phyloP scores from a whole-genome alignment of 2,329 filamentous ascomycete genomes.

The Endothia cerciana region DNA sequence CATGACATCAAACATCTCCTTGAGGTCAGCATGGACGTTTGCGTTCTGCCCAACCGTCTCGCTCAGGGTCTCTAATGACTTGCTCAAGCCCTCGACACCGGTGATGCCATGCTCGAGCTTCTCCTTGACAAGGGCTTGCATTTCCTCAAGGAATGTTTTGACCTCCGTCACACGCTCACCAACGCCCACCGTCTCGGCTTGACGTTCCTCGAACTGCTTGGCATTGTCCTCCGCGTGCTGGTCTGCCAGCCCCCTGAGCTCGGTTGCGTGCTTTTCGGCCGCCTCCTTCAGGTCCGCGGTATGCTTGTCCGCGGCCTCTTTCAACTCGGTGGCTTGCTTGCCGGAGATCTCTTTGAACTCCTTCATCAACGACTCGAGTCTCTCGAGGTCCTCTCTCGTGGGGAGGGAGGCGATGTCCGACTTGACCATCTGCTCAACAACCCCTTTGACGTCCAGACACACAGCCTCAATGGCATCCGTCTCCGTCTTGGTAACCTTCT shows the following conservation, averaged over 20 bases:
- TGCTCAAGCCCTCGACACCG: conserved; percentile 73
- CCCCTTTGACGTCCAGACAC: conserved; percentile 82
- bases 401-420: conserved; percentile 73
- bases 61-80: conserved; percentile 68
- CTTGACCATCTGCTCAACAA: conserved; percentile 73
- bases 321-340: conserved; percentile 58
- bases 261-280: conserved; percentile 62
- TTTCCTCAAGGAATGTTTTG: conserved; percentile 75
- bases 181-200: conserved; percentile 79
- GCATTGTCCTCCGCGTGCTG: conserved; percentile 73
- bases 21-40: conserved; percentile 64
- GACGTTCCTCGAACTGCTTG: conserved; percentile 81
- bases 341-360: conserved; percentile 70
- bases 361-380: conserved; percentile 69
- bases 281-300: conserved; percentile 24
- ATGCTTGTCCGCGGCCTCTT: conserved; percentile 22
- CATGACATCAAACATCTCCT: conserved; percentile 74
- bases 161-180: conserved; percentile 79
- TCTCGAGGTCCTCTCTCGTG: conserved; percentile 75
- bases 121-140: conserved; percentile 75
- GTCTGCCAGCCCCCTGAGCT: conserved; percentile 67
- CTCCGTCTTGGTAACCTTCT: conserved; percentile 78
- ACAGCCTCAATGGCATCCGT: conserved; percentile 80
- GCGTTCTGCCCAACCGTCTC: conserved; percentile 64
- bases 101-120: conserved; percentile 77